phyloP scores from a whole-genome alignment of 2,329 filamentous ascomycete genomes.

The Claviceps arundinis region DNA sequence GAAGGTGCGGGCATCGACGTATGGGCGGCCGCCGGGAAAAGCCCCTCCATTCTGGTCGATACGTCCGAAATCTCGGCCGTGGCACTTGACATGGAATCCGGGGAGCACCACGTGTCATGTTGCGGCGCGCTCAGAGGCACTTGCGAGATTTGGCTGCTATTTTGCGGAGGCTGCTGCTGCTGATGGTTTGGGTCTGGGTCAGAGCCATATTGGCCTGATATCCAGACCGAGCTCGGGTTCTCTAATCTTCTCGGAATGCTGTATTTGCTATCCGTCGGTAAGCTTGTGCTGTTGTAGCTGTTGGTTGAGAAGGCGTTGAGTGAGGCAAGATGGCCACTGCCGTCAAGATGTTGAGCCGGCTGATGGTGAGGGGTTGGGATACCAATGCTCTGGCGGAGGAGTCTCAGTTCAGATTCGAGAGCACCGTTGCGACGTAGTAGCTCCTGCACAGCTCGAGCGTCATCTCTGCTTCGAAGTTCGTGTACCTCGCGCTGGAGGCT shows the following conservation, averaged over 20 bases:
- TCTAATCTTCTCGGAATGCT: neutral
- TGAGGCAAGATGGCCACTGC: neutral
- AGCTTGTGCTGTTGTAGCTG: neutral
- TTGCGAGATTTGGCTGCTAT: neutral
- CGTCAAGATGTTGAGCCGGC: neutral
- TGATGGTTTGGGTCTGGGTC: neutral
- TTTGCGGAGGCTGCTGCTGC: neutral
- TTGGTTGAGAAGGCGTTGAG: neutral
- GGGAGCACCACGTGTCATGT: neutral
- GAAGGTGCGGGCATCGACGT: neutral
- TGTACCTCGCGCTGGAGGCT: constrained; percentile 1
- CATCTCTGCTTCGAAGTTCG: neutral
- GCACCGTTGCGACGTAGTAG: neutral
- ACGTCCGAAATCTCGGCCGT: neutral
- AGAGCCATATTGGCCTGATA: neutral
- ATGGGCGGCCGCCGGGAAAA: neutral
- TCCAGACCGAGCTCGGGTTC: neutral
- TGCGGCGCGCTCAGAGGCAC: neutral
- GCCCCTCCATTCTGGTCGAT: neutral
- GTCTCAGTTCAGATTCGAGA: neutral
- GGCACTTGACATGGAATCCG: neutral
- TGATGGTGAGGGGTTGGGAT: neutral
- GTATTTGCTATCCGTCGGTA: neutral
- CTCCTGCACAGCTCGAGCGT: neutral
- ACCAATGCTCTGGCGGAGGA: neutral